A percentile compares a stretch with the other conserved stretches of the same genome.
Evolutionary conservation across 2,329 filamentous ascomycete species (phyloP).

Genomic region (Pseudogymnoascus sp.): DNA sequence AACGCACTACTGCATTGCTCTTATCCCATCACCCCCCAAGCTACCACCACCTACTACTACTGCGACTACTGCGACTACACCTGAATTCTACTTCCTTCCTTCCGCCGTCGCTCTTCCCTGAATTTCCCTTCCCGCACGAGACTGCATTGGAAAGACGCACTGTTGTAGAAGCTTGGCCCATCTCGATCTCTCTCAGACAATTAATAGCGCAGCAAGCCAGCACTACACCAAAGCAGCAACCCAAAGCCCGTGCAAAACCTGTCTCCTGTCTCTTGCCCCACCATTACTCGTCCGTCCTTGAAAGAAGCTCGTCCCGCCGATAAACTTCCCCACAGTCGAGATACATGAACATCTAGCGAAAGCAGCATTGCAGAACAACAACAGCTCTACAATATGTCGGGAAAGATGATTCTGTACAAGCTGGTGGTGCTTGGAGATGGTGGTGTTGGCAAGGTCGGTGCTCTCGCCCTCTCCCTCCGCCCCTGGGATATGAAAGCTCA

Average conservation of each 20-base stretch:
- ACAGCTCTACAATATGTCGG: constrained; percentile 51
- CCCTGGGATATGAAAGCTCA: constrained; percentile 6
- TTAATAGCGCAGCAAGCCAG: neutral
- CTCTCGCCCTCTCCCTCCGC: constrained; percentile 4
- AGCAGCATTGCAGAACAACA: constrained; percentile 3
- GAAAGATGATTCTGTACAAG: constrained; percentile 93
- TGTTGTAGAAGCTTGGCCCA: constrained; percentile 2
- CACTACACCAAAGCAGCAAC: neutral
- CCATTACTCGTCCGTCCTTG: constrained; percentile 7
- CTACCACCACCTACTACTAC: neutral
- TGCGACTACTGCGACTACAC: neutral
- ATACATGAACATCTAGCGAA: constrained; percentile 8
- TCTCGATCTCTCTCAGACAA: neutral
- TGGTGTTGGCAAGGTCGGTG: constrained; percentile 77
- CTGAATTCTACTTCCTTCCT: constrained; percentile 2
- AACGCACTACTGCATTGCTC: constrained; percentile 3
- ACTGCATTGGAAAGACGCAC: neutral
- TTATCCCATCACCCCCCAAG: constrained; percentile 3
- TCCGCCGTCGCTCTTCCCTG: constrained; percentile 2
- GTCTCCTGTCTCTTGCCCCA: constrained; percentile 7
- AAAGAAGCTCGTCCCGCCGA: constrained; percentile 6
- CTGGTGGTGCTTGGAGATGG: constrained; percentile 91
- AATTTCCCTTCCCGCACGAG: constrained; percentile 2
- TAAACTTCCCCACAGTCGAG: constrained; percentile 6
- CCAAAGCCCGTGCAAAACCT: constrained; percentile 1